Evolutionary conservation across 1,139 yeast species (phyloP), one percentile per base, ranked within the genome.

Genomic region (Lodderomyces orthopsilosis): DNA sequence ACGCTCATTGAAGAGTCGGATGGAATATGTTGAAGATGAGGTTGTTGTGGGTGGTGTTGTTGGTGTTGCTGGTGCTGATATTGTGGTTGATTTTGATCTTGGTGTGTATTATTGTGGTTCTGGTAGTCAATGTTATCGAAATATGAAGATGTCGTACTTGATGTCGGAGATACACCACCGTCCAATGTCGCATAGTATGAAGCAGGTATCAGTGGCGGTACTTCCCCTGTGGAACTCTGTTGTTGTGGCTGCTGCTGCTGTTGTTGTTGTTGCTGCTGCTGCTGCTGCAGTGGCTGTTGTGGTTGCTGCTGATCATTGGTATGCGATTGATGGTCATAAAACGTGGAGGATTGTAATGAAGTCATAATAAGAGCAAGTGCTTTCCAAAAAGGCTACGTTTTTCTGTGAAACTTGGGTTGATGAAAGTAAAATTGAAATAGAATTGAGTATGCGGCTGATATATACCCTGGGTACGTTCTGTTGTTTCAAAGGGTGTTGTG

Each of bases 261-360:
- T 26, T 37, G 39, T 12, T 24, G 39, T 17, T 37, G 39, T 8
- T 37, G 33, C 32, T 15, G 39, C 5, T 13, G 38, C 5, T 24
- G 32, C n/a, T 24, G 32, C n/a, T 19, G n/a, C 4, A 12, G 36
- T 4, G 8, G 36, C 10, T 33, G 30, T 14, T 6, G 15, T 23
- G 8, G 39, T 15, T 23, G 28, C n/a, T 7, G 35, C 24, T 30
- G 35, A 8, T 38, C 36, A 22, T 39, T 22, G 18, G 14, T 32
- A 14, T 39, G 27, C 7, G 36, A 18, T 23, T 35, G 37, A 21
- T 33, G 22, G 22, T 39, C 33, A 18, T 33, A 39, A 22, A 39
- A 23, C n/a, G 41, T 24, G 17, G 41, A 39, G 19, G 41, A 39
- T 19, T 39, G 37, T 39, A 39, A 32, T 3, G 41, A 39, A 7